phyloP scores from a whole-genome alignment of 148 eudicot species.

The Silene latifolia region DNA sequence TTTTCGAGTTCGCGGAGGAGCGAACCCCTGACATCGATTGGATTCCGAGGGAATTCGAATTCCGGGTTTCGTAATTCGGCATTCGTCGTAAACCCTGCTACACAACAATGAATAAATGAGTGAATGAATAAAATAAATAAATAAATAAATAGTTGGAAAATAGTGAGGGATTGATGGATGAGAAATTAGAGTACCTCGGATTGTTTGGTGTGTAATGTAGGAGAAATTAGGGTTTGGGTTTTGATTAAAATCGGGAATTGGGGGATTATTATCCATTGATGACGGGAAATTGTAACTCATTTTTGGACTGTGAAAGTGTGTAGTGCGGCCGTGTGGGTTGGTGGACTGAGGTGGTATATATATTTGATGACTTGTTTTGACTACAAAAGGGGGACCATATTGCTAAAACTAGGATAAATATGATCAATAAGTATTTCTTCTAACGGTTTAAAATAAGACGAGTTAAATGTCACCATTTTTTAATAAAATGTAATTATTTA shows the following conservation, averaged over 20 bases:
- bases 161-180: not conserved
- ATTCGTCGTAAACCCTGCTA: slow-evolving; percentile 13
- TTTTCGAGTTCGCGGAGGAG: slow-evolving; percentile 52
- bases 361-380: no score
- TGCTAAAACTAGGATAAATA: no score
- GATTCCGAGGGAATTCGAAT: not conserved
- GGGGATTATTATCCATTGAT: not conserved
- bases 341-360: no score
- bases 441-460: no score
- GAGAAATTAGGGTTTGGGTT: not conserved
- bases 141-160: not conserved
- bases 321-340: no score
- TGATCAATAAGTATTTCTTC: no score
- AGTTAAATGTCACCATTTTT: no score
- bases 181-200: slow-evolving; percentile 13
- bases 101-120: not conserved
- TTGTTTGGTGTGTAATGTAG: slow-evolving; percentile 21
- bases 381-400: no score
- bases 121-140: not conserved
- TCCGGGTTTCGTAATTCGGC: not conserved
- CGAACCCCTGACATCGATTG: not conserved
- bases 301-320: not conserved
- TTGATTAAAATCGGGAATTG: not conserved
- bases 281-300: not conserved
- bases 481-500: no score